Evolutionary conservation across 2,329 filamentous ascomycete species (phyloP), one percentile per base, ranked within the genome.

Genomic region (Furcasterigmium sp.): DNA sequence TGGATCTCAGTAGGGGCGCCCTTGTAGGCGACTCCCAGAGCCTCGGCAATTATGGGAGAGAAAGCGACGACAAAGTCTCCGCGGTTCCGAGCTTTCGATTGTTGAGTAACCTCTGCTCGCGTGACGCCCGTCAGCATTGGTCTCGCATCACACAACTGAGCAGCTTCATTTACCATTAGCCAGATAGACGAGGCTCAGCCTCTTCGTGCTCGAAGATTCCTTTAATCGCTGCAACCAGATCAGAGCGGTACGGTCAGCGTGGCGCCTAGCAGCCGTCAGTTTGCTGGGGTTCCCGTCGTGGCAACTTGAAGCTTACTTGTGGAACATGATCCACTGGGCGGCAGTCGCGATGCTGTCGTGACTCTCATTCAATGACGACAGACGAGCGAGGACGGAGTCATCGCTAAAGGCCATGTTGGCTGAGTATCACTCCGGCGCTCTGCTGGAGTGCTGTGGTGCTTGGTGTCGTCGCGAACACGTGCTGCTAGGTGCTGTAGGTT

Each of bases 291-390:
- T 26, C 23, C 23, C 8, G 7, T 35, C 15, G 4, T 4, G 18
- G 7, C n/a, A 19, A 35, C n/a, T 48, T 7, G 10, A 14, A 40
- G 50, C 63, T 49, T 82, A 95, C 90, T 90, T 85, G 69, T 98
- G 91, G 63, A 98, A 98, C 85, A 98, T 94, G 49, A 98, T 93
- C 94, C 94, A 98, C 82, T 97, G 91, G 45, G 93, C 90, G 49
- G 95, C 91, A 28, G 88, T 91, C 48, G 95, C 80, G 59, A 98
- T 97, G 67, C 90, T 94, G 62, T 98, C 93, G 63, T 98, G 91
- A 10, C 90, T 95, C 68, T 98, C 94, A 66, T 95, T 96, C 49
- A 98, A 79, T 34, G 90, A 88, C 25, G 91, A 94, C 42, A 98
- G 84, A 72, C 96, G 96, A 42, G 91, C 89, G 63, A 91, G 82